A percentile compares a stretch with the other conserved stretches of the same genome.
Evolutionary conservation across 164 flowering plant species (phyloP).

Genomic region (Akebia trifoliata): DNA sequence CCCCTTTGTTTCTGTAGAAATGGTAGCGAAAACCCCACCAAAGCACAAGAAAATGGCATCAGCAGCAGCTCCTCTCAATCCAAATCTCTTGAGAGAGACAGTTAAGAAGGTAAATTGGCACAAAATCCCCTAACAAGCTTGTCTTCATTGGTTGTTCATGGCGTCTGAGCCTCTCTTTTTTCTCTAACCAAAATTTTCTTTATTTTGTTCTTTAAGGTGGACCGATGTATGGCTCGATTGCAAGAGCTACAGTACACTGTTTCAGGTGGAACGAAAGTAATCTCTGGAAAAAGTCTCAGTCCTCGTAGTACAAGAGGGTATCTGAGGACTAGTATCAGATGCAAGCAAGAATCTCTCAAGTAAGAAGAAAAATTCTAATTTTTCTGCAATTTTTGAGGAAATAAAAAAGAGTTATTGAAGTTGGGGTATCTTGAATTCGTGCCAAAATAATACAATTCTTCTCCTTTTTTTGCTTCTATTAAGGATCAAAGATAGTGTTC

Average conservation of each 20-base stretch:
- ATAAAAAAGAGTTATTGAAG: no score
- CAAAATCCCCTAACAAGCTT: neutral
- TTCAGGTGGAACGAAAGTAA: conserved; percentile 64
- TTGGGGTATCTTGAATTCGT: no score
- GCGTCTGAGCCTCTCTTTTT: neutral
- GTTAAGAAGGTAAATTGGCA: conserved; percentile 50
- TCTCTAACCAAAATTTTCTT: neutral
- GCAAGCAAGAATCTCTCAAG: conserved; percentile 89
- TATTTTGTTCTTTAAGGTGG: conserved; percentile 49
- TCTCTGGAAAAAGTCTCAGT: conserved; percentile 61
- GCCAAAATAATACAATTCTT: no score
- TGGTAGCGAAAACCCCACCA: conserved; percentile 93
- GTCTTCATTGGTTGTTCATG: no score
- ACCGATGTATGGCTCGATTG: conserved; percentile 77
- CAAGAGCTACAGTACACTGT: conserved; percentile 89
- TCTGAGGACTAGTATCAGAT: conserved; percentile 65
- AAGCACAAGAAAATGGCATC: conserved; percentile 46
- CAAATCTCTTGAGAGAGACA: conserved; percentile 71
- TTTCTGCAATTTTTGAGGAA: no score
- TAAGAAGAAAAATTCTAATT: conserved; percentile 8
- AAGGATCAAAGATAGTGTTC: no score
- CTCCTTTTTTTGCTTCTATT: no score
- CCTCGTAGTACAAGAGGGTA: conserved; percentile 77
- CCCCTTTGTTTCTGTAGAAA: conserved; percentile 19
- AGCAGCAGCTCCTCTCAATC: conserved; percentile 47